A percentile compares a stretch with the other conserved stretches of the same genome.
These are phyloP conservation scores for Pseudogymnoascus sp. DNA, from an alignment of 2,329 filamentous ascomycete species.

Conservation along the genomic window DNA sequence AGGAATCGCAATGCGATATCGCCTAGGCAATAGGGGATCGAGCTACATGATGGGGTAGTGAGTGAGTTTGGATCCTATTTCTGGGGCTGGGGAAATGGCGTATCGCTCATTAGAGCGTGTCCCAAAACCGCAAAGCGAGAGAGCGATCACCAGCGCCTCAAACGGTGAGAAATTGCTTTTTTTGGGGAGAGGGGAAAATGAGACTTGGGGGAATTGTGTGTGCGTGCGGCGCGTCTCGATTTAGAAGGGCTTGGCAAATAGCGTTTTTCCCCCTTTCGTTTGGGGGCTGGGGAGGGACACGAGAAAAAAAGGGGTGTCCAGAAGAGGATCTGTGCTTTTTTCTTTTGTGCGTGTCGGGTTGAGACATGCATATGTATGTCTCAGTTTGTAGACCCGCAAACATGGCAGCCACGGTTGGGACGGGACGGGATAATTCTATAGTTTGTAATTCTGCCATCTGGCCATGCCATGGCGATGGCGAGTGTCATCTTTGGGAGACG, in stretches of 20 bases:
- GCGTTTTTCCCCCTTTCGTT: neutral
- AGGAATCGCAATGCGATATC: neutral
- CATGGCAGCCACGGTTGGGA: neutral
- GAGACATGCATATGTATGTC: neutral
- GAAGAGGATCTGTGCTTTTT: neutral
- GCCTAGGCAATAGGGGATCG: neutral
- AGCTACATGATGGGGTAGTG: neutral
- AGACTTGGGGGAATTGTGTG: too few relatives aligned
- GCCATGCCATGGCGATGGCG: neutral
- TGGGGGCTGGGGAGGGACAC: neutral
- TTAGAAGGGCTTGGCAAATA: neutral
- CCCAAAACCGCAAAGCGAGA: slow-evolving; percentile 1
- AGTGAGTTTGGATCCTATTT: neutral
- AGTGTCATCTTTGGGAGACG: neutral
- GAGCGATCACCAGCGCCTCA: neutral
- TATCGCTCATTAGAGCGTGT: neutral
- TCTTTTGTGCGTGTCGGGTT: neutral
- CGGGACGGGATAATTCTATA: neutral
- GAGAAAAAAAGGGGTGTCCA: neutral
- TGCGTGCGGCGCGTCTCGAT: too few relatives aligned
- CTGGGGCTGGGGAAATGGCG: neutral
- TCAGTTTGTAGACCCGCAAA: neutral
- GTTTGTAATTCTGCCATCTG: neutral
- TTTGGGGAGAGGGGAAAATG: too few relatives aligned
- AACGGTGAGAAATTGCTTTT: neutral